phyloP scores from a whole-genome alignment of 2,329 filamentous ascomycete species.

The Cercospora beticola region DNA sequence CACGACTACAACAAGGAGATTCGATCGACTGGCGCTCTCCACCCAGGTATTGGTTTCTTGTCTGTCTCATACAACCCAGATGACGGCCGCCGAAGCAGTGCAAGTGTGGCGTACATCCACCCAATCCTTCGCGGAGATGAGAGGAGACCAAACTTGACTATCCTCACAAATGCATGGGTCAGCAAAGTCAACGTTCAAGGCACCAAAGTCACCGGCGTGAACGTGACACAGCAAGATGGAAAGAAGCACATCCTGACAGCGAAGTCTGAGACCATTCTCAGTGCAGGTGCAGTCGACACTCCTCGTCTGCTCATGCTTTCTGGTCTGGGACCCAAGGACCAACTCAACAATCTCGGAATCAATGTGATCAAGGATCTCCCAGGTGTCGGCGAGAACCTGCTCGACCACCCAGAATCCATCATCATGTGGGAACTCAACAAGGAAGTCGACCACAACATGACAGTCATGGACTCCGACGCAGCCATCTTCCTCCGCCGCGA shows the following conservation, averaged over 20 bases:
- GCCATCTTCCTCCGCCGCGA: constrained; percentile 85
- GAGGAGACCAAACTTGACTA: constrained; percentile 76
- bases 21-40: constrained; percentile 67
- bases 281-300: constrained; percentile 78
- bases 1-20: constrained; percentile 87
- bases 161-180: constrained; percentile 87
- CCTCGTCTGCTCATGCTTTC: constrained; percentile 63
- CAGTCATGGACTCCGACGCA: constrained; percentile 87
- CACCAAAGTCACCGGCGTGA: constrained; percentile 70
- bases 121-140: constrained; percentile 83
- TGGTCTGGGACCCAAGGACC: constrained; percentile 50
- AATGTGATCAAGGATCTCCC: constrained; percentile 60
- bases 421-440: constrained; percentile 78
- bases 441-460: constrained; percentile 74
- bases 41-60: constrained; percentile 82
- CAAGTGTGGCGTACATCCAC: constrained; percentile 89
- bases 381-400: constrained; percentile 63
- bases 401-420: constrained; percentile 66
- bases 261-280: constrained; percentile 74
- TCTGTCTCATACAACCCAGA: constrained; percentile 90
- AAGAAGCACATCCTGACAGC: constrained; percentile 57
- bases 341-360: constrained; percentile 49
- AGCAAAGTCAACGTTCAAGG: constrained; percentile 72
- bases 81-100: constrained; percentile 77
- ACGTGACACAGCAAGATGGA: constrained; percentile 64